phyloP scores from a whole-genome alignment of 176 grass and related monocot genomes.

The Elymus sibiricus region DNA sequence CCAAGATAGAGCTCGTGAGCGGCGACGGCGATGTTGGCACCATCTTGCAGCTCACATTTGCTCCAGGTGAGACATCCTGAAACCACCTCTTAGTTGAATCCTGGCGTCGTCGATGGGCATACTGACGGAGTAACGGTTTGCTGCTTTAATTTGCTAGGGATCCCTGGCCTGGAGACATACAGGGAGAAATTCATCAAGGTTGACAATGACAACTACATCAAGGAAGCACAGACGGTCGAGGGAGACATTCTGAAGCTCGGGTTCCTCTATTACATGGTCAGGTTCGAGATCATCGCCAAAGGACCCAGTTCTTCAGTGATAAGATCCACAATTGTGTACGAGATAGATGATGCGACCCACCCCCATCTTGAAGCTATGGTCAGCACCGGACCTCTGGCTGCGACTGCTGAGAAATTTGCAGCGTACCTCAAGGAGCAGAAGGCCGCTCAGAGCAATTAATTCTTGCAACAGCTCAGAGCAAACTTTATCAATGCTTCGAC shows the following conservation, averaged over 20 bases:
- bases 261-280: constrained; percentile 30
- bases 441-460: not conserved
- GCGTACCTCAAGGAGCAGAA: constrained; percentile 31
- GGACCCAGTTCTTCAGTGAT: constrained; percentile 22
- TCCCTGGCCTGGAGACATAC: constrained; percentile 12
- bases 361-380: constrained; percentile 19
- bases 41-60: constrained; percentile 25
- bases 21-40: constrained; percentile 34
- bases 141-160: not conserved
- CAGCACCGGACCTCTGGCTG: constrained; percentile 23
- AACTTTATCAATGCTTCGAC: not conserved
- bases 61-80: constrained; percentile 25
- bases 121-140: not conserved
- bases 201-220: constrained; percentile 24
- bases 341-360: not conserved
- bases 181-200: constrained; percentile 30
- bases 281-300: constrained; percentile 33
- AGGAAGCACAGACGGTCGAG: constrained; percentile 26
- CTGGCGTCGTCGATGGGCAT: not conserved
- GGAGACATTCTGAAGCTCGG: constrained; percentile 35
- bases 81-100: not conserved
- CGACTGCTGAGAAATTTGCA: constrained; percentile 8
- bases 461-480: not conserved
- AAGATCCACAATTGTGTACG: constrained; percentile 32
- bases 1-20: constrained; percentile 7